Percentiles rank a stretch among this genome's conserved stretches.
Evolutionary conservation across 495 filamentous ascomycete genomes (phyloP).

Genomic region (Aspergillus wentii): DNA sequence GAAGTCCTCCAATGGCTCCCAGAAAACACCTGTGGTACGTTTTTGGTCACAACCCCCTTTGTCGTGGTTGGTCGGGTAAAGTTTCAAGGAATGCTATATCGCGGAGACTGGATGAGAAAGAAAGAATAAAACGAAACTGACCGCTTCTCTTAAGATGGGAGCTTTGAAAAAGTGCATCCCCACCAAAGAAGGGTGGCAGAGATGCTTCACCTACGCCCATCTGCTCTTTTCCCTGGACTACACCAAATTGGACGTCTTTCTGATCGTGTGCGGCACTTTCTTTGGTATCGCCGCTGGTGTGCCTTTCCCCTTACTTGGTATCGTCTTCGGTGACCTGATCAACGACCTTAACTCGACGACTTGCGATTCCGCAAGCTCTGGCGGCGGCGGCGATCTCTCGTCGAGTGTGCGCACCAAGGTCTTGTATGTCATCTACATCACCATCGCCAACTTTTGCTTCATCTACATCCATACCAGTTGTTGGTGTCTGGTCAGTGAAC

Average conservation of each 20-base stretch:
- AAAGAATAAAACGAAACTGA: too few species aligned
- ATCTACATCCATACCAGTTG: constrained; percentile 50
- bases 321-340: constrained; percentile 63
- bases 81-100: too few species aligned
- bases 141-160: too few species aligned
- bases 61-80: too few species aligned
- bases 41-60: too few species aligned
- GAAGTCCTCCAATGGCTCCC: neutral
- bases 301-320: constrained; percentile 62
- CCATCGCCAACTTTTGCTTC: constrained; percentile 54
- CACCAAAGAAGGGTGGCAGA: constrained; percentile 11
- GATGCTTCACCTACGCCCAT: constrained; percentile 18
- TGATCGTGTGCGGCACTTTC: constrained; percentile 38
- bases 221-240: constrained; percentile 31
- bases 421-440: constrained; percentile 57
- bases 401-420: constrained; percentile 40
- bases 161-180: too few species aligned
- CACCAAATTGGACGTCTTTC: constrained; percentile 19
- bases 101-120: too few species aligned
- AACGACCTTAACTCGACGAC: constrained; percentile 39
- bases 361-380: constrained; percentile 13
- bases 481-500: constrained; percentile 57
- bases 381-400: constrained; percentile 10
- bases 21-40: too few species aligned
- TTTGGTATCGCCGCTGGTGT: constrained; percentile 57